phyloP scores from a whole-genome alignment of 805 yeast genomes.

The Cyberlindnera subsufficiens region DNA sequence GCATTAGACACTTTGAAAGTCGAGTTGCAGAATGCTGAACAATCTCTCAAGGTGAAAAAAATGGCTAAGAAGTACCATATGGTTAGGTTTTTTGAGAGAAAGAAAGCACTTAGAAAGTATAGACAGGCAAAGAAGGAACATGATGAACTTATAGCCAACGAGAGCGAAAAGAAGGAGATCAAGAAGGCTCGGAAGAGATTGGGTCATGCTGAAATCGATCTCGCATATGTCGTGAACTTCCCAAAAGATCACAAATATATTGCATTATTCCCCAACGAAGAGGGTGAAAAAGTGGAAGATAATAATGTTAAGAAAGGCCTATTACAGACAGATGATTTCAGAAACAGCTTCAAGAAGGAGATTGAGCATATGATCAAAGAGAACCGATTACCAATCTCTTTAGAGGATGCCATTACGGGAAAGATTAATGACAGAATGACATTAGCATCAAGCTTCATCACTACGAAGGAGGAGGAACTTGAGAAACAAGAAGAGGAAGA shows the following conservation, averaged over 20 bases:
- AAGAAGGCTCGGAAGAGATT: slow-evolving; percentile 47
- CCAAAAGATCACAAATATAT: slow-evolving; percentile 79
- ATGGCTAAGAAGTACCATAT: slow-evolving; percentile 77
- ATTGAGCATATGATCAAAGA: slow-evolving; percentile 47
- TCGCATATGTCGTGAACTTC: slow-evolving; percentile 69
- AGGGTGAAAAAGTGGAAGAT: slow-evolving; percentile 26
- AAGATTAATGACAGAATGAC: slow-evolving; percentile 18
- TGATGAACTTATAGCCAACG: slow-evolving; percentile 20
- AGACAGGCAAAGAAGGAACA: slow-evolving; percentile 37
- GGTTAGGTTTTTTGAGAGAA: slow-evolving; percentile 87
- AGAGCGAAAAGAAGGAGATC: slow-evolving; percentile 33
- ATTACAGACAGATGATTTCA: slow-evolving; percentile 36
- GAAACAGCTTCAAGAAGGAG: slow-evolving; percentile 44
- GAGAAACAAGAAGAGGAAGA: slow-evolving; percentile 23
- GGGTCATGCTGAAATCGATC: slow-evolving; percentile 56
- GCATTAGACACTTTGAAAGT: slow-evolving; percentile 57
- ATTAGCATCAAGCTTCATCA: slow-evolving; percentile 14
- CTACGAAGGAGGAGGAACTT: slow-evolving; percentile 9
- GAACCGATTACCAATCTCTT: slow-evolving; percentile 52
- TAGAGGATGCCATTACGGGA: slow-evolving; percentile 37
- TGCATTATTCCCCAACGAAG: slow-evolving; percentile 59
- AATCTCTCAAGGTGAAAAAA: slow-evolving; percentile 39
- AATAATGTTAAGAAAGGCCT: slow-evolving; percentile 27
- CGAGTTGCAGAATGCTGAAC: slow-evolving; percentile 48
- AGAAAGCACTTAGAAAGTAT: slow-evolving; percentile 73